Conservation (phyloP, 371 early-diverging fungal genomes). For the Basidiobolus meristosporus region DNA sequence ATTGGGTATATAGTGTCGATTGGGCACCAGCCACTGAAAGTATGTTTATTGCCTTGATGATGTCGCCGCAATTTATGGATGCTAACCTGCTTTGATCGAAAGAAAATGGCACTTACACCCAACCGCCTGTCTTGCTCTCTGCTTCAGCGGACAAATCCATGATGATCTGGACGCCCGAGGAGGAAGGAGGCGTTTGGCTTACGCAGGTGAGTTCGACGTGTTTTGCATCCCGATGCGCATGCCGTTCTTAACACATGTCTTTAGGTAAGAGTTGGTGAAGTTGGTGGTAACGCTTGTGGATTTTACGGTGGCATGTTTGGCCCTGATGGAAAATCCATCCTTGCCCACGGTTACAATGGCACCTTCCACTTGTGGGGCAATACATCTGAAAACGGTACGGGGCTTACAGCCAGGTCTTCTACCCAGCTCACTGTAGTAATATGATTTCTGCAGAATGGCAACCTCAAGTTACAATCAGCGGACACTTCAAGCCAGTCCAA, state of each 20-base stretch:
- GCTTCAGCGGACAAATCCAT: slow-evolving; percentile 87
- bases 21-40: slow-evolving; percentile 1
- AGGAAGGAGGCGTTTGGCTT: slow-evolving; percentile 67
- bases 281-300: slow-evolving; percentile 68
- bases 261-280: slow-evolving; percentile 69
- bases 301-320: slow-evolving; percentile 64
- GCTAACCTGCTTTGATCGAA: too few species aligned
- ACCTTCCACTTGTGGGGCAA: slow-evolving; percentile 75
- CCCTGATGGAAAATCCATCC: slow-evolving; percentile 37
- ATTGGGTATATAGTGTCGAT: slow-evolving; percentile 74
- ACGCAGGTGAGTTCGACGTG: slow-evolving; percentile 19
- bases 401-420: not conserved
- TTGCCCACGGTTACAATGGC: slow-evolving; percentile 75
- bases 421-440: not conserved
- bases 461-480: slow-evolving; percentile 30
- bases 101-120: too few species aligned
- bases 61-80: too few species aligned
- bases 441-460: slow-evolving; percentile 32
- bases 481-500: slow-evolving; percentile 10
- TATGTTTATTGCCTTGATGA: too few species aligned
- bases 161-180: slow-evolving; percentile 81
- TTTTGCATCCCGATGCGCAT: not conserved
- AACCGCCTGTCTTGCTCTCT: slow-evolving; percentile 51
- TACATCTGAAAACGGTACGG: slow-evolving; percentile 10
- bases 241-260: not conserved